Base-by-base conservation (phyloP, 2,329 filamentous ascomycete species). In the Hortaea werneckii region DNA sequence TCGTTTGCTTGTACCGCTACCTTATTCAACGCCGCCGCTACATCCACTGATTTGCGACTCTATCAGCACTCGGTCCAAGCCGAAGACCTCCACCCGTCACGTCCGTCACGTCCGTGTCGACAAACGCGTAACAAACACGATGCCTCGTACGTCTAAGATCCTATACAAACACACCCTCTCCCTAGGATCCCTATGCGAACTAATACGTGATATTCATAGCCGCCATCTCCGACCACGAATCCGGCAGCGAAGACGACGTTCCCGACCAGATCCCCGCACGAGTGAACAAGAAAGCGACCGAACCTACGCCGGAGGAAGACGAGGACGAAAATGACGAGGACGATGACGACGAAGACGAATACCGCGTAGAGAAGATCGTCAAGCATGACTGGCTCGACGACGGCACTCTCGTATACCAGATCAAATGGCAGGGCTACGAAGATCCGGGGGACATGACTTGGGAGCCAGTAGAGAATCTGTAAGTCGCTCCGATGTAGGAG, bases 361-460 rank as follows among this genome's bases (percentile, higher is more conserved):
- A 77, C 56, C 76, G 86, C 10, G 85, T 92, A 4, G 84, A 90
- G 60, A 76, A 78, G 55, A 88, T 92, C 54, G 60, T 81, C 40
- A 72, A 68, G 29, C 86, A 90, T 65, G 73, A 76, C 45, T 72
- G 83, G 39, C 71, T 76, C 34, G 70, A 76, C 7, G 48, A 78
- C 68, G 76, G 76, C 13, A 61, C 63, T 4, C 57, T 80, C 0
- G 72, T 74, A 40, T 88, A 83, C 58, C 74, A 82, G 43, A 83
- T 92, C 32, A 88, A 90, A 58, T 92, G 86, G 86, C 78, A 85
- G 52, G 85, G 85, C 3, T 92, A 82, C 50, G 78, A 85, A 0
- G 76, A 80, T 50, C 79, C 80, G 50, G 63, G 69, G 0, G 86
- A 92, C 54, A 67, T 78, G 57, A 92, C 86, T 0, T 90, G 85